phyloP scores from a whole-genome alignment of 176 grass and related monocot species.

The Cenchrus fungigraminus region DNA sequence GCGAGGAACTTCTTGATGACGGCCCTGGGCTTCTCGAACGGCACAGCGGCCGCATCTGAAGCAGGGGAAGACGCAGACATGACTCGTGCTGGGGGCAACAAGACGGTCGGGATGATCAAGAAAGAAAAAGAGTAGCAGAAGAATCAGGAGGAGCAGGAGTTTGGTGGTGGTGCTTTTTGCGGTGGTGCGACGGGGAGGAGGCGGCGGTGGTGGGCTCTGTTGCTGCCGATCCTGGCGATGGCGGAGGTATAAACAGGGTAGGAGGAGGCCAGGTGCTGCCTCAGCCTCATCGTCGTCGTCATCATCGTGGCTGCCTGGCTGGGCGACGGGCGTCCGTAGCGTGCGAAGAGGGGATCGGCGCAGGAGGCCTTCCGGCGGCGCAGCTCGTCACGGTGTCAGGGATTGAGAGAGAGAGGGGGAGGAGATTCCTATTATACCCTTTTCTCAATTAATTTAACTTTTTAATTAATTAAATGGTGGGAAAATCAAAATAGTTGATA shows the following conservation, averaged over 20 bases:
- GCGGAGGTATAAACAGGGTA: slow-evolving; percentile 43
- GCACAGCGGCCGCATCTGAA: neutral
- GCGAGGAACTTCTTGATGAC: slow-evolving; percentile 72
- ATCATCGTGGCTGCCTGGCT: neutral
- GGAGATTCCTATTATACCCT: too few relatives aligned
- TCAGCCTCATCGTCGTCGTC: slow-evolving; percentile 24
- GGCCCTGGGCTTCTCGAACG: slow-evolving; percentile 57
- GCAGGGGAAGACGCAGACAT: slow-evolving; percentile 31
- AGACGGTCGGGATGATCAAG: neutral
- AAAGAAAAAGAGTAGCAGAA: neutral
- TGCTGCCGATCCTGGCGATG: slow-evolving; percentile 13
- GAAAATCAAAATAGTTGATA: too few relatives aligned
- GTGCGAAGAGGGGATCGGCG: too few relatives aligned
- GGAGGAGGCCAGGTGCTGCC: neutral
- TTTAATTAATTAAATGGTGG: too few relatives aligned
- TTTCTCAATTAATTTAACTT: too few relatives aligned
- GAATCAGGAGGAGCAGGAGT: neutral
- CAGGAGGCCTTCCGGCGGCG: too few relatives aligned
- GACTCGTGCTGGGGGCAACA: slow-evolving; percentile 17
- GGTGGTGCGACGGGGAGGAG: neutral
- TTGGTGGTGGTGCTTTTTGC: neutral
- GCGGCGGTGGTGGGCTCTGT: neutral
- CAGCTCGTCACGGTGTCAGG: too few relatives aligned
- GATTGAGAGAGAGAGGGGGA: too few relatives aligned
- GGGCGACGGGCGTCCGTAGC: too few relatives aligned